These are phyloP conservation scores for Paulownia fortunei DNA, from an alignment of 257 asterid genomes.

Conservation along the genomic window DNA sequence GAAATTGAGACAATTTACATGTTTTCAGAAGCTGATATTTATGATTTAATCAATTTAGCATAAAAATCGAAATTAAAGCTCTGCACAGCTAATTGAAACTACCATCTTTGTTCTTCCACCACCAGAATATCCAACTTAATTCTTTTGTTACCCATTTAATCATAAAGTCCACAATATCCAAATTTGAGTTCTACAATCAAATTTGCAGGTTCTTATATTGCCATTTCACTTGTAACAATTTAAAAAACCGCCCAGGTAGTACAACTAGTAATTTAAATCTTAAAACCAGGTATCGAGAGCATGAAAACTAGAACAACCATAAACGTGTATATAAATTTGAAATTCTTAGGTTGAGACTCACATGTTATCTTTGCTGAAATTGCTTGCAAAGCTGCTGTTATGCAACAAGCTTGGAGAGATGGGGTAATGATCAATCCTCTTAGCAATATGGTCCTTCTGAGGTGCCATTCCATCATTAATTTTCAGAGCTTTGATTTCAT, in stretches of 20 bases:
- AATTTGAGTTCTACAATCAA: too few relatives aligned
- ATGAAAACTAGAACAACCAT: background rate
- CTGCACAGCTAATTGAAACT: background rate
- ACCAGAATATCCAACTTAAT: background rate
- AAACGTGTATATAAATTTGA: background rate
- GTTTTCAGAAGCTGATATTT: background rate
- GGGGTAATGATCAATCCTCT: slow-evolving; percentile 57
- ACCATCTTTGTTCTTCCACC: background rate
- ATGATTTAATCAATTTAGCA: background rate
- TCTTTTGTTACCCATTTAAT: background rate
- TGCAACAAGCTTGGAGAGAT: slow-evolving; percentile 95
- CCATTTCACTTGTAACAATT: background rate
- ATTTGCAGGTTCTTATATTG: background rate
- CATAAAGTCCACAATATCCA: too few relatives aligned
- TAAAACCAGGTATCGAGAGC: background rate
- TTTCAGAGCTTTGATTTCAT: slow-evolving; percentile 66
- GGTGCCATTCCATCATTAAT: slow-evolving; percentile 46
- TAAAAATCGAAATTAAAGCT: background rate
- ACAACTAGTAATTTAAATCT: background rate
- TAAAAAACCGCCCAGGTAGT: background rate
- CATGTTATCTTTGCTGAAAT: slow-evolving; percentile 71
- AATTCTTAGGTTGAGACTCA: slow-evolving; percentile 45
- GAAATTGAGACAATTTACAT: background rate
- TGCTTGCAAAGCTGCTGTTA: slow-evolving; percentile 55
- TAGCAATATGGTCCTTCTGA: slow-evolving; percentile 52